Evolutionary conservation across 371 early-diverging fungal species (phyloP).

Genomic region (Apophysomyces elegans): DNA sequence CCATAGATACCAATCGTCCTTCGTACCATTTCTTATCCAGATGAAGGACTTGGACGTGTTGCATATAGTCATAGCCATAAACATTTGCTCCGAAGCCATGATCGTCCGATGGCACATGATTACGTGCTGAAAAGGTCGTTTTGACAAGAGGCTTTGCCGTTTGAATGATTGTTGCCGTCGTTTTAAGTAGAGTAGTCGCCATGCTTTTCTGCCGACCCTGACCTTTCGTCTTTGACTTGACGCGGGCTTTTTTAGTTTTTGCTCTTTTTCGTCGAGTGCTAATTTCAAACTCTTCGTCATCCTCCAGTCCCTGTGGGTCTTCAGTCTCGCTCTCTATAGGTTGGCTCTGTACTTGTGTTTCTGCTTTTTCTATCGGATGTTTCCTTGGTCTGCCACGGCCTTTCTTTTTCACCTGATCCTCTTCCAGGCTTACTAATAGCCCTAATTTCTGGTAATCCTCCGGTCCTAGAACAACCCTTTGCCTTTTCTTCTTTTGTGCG

Average conservation of each 20-base stretch:
- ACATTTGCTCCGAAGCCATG: slow-evolving; percentile 53
- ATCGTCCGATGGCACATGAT: slow-evolving; percentile 8
- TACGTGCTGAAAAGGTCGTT: slow-evolving; percentile 1
- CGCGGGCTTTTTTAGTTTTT: background rate
- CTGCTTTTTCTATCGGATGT: background rate
- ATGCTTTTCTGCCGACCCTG: background rate
- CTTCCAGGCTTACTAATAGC: slow-evolving; percentile 23
- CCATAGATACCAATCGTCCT: slow-evolving; percentile 52
- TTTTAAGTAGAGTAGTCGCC: too few relatives aligned
- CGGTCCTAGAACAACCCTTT: slow-evolving; percentile 34
- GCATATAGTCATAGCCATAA: slow-evolving; percentile 61
- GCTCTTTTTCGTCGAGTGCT: background rate
- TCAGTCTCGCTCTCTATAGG: slow-evolving; percentile 19
- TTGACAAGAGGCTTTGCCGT: slow-evolving; percentile 1
- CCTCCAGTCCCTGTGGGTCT: background rate
- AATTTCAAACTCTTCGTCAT: slow-evolving; percentile 9
- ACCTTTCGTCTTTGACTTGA: background rate
- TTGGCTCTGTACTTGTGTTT: background rate
- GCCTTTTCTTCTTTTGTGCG: slow-evolving; percentile 35
- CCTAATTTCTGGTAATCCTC: slow-evolving; percentile 45
- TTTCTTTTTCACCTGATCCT: slow-evolving; percentile 14
- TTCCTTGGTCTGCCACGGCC: slow-evolving; percentile 17
- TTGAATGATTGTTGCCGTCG: too few relatives aligned
- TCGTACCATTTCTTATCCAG: slow-evolving; percentile 58
- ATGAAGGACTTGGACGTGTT: slow-evolving; percentile 54